phyloP scores from a whole-genome alignment of 116 monocot species.

The Trichopus zeylanicus region DNA sequence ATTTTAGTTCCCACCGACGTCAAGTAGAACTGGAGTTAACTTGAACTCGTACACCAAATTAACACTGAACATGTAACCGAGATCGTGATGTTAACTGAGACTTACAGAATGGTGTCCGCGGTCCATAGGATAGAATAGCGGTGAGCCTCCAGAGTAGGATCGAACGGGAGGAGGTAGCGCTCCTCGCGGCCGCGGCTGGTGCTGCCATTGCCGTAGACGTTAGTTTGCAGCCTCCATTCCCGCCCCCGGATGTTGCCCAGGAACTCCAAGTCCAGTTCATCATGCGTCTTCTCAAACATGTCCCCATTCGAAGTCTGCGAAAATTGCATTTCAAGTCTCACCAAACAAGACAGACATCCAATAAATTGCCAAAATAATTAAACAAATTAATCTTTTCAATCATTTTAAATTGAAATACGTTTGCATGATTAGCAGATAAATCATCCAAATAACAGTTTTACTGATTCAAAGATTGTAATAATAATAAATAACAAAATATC shows the following conservation, averaged over 20 bases:
- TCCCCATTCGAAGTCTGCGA: slow-evolving; percentile 44
- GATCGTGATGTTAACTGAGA: not conserved
- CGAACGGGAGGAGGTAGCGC: slow-evolving; percentile 34
- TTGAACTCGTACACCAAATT: too few species aligned
- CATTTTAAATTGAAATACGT: too few species aligned
- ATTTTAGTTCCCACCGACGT: too few species aligned
- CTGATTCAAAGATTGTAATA: too few species aligned
- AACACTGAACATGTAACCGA: not conserved
- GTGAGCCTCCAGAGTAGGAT: slow-evolving; percentile 39
- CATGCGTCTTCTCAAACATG: slow-evolving; percentile 36
- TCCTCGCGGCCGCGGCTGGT: slow-evolving; percentile 34
- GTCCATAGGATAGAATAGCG: slow-evolving; percentile 39
- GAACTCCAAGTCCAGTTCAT: slow-evolving; percentile 47
- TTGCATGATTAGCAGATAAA: too few species aligned
- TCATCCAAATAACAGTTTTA: too few species aligned
- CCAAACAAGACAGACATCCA: too few species aligned
- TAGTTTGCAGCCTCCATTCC: slow-evolving; percentile 49
- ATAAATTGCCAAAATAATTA: too few species aligned
- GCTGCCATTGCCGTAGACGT: slow-evolving; percentile 45
- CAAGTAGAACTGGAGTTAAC: too few species aligned
- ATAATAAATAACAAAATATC: too few species aligned
- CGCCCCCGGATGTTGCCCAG: slow-evolving; percentile 37
- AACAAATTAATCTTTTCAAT: too few species aligned
- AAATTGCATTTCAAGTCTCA: too few species aligned
- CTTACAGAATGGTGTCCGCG: slow-evolving; percentile 27